A percentile compares a stretch with the other conserved stretches of the same genome.
phyloP scores from a whole-genome alignment of 441 rosid species.

The Adansonia gregorii region DNA sequence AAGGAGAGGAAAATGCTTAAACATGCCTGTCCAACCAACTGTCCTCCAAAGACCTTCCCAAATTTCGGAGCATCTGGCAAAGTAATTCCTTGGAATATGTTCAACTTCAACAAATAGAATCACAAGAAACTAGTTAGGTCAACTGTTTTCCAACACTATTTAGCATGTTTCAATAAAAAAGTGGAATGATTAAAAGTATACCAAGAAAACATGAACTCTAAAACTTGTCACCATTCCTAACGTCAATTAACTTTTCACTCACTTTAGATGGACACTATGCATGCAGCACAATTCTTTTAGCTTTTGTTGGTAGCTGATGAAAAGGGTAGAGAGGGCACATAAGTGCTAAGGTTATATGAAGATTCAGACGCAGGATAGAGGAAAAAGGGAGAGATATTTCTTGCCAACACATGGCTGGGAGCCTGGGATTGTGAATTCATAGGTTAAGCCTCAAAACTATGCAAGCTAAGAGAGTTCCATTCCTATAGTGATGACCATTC shows the following conservation, averaged over 20 bases:
- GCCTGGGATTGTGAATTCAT: not conserved
- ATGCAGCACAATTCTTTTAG: not conserved
- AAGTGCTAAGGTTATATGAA: not conserved
- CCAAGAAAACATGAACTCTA: not conserved
- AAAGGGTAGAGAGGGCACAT: not conserved
- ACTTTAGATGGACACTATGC: not conserved
- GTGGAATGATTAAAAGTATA: not conserved
- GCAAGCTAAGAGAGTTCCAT: not conserved
- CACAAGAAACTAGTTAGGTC: constrained; percentile 1
- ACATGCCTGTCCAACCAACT: constrained; percentile 86
- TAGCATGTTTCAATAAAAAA: not conserved
- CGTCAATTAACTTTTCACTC: not conserved
- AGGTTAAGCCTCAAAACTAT: not conserved
- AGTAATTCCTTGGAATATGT: constrained; percentile 83
- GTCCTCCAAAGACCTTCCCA: constrained; percentile 96
- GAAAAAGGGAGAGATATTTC: constrained; percentile 10
- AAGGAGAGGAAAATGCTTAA: constrained; percentile 9
- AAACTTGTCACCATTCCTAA: not conserved
- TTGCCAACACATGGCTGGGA: not conserved
- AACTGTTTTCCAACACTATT: not conserved
- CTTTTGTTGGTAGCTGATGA: not conserved
- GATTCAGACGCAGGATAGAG: not conserved
- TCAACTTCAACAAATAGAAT: constrained; percentile 56
- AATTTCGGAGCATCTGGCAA: constrained; percentile 86
- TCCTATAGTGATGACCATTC: not conserved